Evolutionary conservation across 768 basidiomycete species (phyloP).

Genomic region (Botryobasidium botryosum): DNA sequence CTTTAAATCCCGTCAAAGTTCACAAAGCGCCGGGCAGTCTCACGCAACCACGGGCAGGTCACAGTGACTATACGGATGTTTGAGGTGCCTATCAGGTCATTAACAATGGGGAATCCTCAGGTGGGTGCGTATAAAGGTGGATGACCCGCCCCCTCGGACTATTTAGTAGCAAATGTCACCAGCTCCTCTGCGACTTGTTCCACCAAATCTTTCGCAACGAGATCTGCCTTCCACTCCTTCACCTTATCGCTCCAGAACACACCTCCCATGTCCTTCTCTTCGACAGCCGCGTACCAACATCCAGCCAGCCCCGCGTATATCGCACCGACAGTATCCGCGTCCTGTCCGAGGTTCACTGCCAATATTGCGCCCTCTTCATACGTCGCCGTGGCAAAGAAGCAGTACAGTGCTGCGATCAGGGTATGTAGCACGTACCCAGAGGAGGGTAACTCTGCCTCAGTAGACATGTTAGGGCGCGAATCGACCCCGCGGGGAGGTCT

Average conservation of each 20-base stretch:
- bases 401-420: conserved; percentile 11
- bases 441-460: conserved; percentile 5
- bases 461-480: background rate
- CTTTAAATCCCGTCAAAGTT: too few relatives aligned
- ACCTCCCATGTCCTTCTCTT: background rate
- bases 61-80: too few relatives aligned
- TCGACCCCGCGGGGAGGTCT: background rate
- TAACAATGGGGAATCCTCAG: too few relatives aligned
- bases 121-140: too few relatives aligned
- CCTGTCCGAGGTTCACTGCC: conserved; percentile 8
- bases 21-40: too few relatives aligned
- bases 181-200: background rate
- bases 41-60: too few relatives aligned
- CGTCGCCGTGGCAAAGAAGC: conserved; percentile 6
- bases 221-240: background rate
- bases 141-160: too few relatives aligned
- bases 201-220: background rate
- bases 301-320: conserved; percentile 11
- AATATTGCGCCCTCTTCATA: conserved; percentile 11
- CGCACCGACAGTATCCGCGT: conserved; percentile 12
- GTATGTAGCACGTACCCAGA: conserved; percentile 12
- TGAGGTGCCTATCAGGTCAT: too few relatives aligned
- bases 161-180: too few relatives aligned
- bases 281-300: background rate
- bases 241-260: background rate